phyloP scores from a whole-genome alignment of 768 basidiomycete genomes.

The Agaricus subrufescens region DNA sequence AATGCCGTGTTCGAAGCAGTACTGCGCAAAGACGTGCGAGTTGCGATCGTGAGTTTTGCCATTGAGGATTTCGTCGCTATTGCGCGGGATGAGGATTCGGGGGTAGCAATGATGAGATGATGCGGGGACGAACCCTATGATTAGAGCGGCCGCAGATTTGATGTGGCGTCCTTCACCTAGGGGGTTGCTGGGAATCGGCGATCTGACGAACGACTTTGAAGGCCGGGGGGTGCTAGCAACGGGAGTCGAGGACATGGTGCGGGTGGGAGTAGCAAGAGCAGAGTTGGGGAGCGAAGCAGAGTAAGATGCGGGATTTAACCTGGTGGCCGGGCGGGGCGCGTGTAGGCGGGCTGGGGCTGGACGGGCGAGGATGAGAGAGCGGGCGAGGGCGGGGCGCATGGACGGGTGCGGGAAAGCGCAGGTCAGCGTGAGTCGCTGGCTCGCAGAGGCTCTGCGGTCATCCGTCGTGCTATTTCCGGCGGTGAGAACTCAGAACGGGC shows the following conservation, averaged over 20 bases:
- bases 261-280: background rate
- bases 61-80: conserved; percentile 87
- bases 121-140: conserved; percentile 56
- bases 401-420: too few relatives aligned
- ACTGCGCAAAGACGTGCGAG: conserved; percentile 83
- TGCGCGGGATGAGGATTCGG: background rate
- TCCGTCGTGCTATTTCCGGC: background rate
- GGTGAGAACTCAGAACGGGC: too few relatives aligned
- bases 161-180: conserved; percentile 70
- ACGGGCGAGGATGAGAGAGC: background rate
- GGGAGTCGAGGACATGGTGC: conserved; percentile 17
- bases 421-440: background rate
- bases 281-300: background rate
- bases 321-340: background rate
- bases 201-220: conserved; percentile 40
- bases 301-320: background rate
- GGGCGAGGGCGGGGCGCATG: background rate
- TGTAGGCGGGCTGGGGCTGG: background rate
- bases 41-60: conserved; percentile 86
- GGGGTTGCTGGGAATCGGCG: conserved; percentile 58
- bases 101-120: background rate
- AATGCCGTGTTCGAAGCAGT: conserved; percentile 84
- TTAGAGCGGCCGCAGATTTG: conserved; percentile 65
- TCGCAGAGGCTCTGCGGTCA: background rate
- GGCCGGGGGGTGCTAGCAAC: conserved; percentile 13